These are phyloP conservation scores for Arthrobotrys entomopaga DNA, from an alignment of 2,329 filamentous ascomycete species.

Conservation along the genomic window DNA sequence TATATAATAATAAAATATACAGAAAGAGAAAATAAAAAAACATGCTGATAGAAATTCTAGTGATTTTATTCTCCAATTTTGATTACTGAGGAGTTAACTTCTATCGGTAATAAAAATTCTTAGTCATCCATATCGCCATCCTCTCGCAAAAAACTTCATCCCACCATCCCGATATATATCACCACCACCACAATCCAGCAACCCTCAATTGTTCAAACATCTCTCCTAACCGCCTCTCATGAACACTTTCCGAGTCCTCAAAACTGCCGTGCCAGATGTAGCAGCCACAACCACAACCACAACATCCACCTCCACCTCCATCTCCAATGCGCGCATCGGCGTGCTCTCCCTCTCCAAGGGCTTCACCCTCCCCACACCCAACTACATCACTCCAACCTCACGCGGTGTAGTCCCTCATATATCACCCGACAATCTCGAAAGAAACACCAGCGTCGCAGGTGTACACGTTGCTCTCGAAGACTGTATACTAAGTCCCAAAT, in stretches of 20 bases:
- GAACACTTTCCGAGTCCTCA: slow-evolving; percentile 53
- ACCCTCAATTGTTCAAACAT: background rate
- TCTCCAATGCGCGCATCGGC: slow-evolving; percentile 42
- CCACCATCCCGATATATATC: background rate
- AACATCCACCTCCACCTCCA: slow-evolving; percentile 8
- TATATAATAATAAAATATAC: too few species aligned
- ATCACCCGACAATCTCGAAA: slow-evolving; percentile 81
- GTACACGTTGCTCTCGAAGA: slow-evolving; percentile 89
- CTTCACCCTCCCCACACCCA: slow-evolving; percentile 79
- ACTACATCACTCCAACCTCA: slow-evolving; percentile 81
- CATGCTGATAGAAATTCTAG: too few species aligned
- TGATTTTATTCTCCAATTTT: too few species aligned
- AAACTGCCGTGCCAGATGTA: slow-evolving; percentile 54
- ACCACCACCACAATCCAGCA: slow-evolving; percentile 4
- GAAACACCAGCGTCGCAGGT: slow-evolving; percentile 73
- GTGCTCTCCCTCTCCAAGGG: slow-evolving; percentile 60
- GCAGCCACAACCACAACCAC: slow-evolving; percentile 24
- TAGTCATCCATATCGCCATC: too few species aligned
- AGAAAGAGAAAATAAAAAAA: too few species aligned
- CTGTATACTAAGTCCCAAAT: slow-evolving; percentile 70
- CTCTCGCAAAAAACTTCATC: background rate
- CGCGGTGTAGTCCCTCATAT: slow-evolving; percentile 87
- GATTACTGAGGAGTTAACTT: too few species aligned
- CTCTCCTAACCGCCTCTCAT: slow-evolving; percentile 20
- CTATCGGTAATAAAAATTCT: too few species aligned